Percentiles rank a stretch among this genome's conserved stretches.
These are phyloP conservation scores for Chalaropsis ovoidea DNA, from an alignment of 2,329 filamentous ascomycete genomes.

Conservation along the genomic window DNA sequence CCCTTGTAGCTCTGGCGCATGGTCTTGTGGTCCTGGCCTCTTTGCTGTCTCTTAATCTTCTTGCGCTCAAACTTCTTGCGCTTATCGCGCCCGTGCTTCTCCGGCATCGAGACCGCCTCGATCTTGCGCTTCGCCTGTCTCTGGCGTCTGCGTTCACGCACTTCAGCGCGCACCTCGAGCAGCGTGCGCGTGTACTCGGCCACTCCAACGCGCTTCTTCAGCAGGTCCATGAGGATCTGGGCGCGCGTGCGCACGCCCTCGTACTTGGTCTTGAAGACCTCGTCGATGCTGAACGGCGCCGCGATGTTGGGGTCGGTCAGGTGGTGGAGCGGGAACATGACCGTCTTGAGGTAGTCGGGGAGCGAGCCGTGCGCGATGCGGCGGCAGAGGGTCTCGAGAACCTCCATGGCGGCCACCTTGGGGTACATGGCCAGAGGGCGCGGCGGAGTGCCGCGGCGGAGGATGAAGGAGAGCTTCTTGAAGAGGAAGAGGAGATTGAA, in stretches of 20 bases:
- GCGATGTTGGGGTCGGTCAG: conserved; percentile 72
- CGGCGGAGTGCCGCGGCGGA: conserved; percentile 63
- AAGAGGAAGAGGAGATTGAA: conserved; percentile 61
- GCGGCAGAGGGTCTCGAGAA: conserved; percentile 59
- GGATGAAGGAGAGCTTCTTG: conserved; percentile 63
- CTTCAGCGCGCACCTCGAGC: conserved; percentile 58
- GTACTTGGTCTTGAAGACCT: conserved; percentile 57
- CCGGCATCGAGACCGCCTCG: conserved; percentile 73
- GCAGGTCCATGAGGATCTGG: conserved; percentile 64
- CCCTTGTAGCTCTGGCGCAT: conserved; percentile 59
- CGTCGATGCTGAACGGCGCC: conserved; percentile 59
- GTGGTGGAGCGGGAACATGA: conserved; percentile 59
- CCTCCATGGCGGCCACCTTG: conserved; percentile 64
- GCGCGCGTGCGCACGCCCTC: conserved; percentile 61
- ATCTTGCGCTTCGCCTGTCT: conserved; percentile 79
- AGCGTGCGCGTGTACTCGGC: conserved; percentile 67
- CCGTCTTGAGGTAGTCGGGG: conserved; percentile 50
- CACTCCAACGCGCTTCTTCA: conserved; percentile 79
- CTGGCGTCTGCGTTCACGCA: conserved; percentile 61
- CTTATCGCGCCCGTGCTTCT: conserved; percentile 68
- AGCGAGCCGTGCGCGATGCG: conserved; percentile 51
- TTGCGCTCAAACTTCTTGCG: conserved; percentile 74
- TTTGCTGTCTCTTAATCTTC: conserved; percentile 71
- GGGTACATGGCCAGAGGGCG: conserved; percentile 55
- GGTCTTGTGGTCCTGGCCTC: conserved; percentile 60